Evolutionary conservation across 2,329 filamentous ascomycete species (phyloP).

Genomic region (Orbilia quercus): DNA sequence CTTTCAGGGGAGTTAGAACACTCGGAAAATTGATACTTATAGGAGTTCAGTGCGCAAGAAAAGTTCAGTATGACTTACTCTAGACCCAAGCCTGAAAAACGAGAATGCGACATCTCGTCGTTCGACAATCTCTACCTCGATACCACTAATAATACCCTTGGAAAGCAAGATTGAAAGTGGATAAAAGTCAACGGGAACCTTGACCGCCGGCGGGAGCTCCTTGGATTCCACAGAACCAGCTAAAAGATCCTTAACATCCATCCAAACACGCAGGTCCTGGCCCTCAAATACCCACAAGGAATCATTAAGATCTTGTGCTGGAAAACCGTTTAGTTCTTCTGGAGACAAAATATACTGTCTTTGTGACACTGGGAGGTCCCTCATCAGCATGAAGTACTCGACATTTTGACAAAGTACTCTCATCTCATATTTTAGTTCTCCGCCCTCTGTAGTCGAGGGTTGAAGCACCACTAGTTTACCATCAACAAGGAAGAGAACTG

Average conservation of each 20-base stretch:
- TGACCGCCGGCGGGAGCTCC: conserved; percentile 79
- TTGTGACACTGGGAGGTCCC: conserved; percentile 74
- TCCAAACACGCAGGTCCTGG: conserved; percentile 79
- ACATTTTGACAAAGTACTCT: conserved; percentile 94
- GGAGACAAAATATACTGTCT: conserved; percentile 46
- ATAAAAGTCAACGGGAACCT: conserved; percentile 92
- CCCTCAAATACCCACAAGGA: conserved; percentile 97
- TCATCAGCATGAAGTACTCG: conserved; percentile 92
- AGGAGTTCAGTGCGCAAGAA: too few relatives aligned
- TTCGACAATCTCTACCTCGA: conserved; percentile 94
- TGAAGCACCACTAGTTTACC: conserved; percentile 93
- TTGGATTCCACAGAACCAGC: conserved; percentile 70
- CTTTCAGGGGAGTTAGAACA: conserved; percentile 65
- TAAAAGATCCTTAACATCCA: conserved; percentile 85
- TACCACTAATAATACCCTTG: conserved; percentile 88
- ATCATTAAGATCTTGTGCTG: conserved; percentile 73
- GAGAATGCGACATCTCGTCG: conserved; percentile 90
- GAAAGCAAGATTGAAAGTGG: conserved; percentile 86
- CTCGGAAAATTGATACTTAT: too few relatives aligned
- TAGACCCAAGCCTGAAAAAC: conserved; percentile 85
- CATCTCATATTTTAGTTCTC: conserved; percentile 97
- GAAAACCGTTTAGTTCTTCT: conserved; percentile 44
- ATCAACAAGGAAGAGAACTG: conserved; percentile 95
- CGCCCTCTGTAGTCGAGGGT: conserved; percentile 82
- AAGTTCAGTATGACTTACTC: conserved; percentile 71